These are phyloP conservation scores for Mayamaea pseudoterrestris DNA, from an alignment of 108 stramenopile genomes.

Conservation along the genomic window DNA sequence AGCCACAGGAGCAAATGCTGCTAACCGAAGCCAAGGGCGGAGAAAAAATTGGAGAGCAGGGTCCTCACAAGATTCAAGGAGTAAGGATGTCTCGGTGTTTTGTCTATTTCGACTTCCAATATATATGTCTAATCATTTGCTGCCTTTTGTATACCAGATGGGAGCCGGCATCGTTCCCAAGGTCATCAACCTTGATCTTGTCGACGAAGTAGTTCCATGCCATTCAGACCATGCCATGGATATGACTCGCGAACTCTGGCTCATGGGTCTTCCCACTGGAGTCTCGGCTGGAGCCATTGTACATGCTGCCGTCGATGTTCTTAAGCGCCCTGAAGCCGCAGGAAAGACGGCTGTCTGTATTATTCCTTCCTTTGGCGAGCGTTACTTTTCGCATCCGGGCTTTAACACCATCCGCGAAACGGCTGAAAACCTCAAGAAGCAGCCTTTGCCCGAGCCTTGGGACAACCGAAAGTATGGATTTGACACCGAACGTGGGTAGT, in stretches of 20 bases:
- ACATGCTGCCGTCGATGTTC: constrained; percentile 39
- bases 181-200: constrained; percentile 33
- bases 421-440: constrained; percentile 27
- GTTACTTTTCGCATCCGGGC: constrained; percentile 49
- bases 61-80: constrained; percentile 66
- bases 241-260: constrained; percentile 35
- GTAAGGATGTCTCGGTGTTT: too few relatives aligned
- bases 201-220: constrained; percentile 48
- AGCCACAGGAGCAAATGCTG: constrained; percentile 48
- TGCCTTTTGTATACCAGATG: constrained; percentile 32
- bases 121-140: constrained; percentile 1
- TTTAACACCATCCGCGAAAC: constrained; percentile 18
- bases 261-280: constrained; percentile 49
- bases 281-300: constrained; percentile 59
- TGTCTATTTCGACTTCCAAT: too few relatives aligned
- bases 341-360: constrained; percentile 51
- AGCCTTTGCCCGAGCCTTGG: constrained; percentile 46
- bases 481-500: constrained; percentile 37
- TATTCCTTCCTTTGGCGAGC: constrained; percentile 65
- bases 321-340: constrained; percentile 33
- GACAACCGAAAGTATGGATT: constrained; percentile 60
- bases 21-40: constrained; percentile 37
- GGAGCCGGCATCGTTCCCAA: constrained; percentile 46
- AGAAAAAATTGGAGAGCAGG: constrained; percentile 31
- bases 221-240: constrained; percentile 44